Conservation (phyloP, 1,284 basidiomycete species). For the Malassezia equina region DNA sequence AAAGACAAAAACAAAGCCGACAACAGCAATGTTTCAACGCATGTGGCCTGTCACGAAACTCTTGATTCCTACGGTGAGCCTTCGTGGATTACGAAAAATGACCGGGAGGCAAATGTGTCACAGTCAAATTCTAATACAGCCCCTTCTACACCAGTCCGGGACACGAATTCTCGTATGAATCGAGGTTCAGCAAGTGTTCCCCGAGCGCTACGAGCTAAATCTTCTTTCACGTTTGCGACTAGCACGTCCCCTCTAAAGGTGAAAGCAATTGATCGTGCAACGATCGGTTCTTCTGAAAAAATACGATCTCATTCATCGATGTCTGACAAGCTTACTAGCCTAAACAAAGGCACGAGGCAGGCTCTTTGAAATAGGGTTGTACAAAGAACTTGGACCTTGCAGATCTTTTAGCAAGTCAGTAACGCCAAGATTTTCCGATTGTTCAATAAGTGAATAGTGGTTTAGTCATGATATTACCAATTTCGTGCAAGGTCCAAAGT, state of each 20-base stretch:
- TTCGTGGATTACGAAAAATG: background rate
- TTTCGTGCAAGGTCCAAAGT: background rate
- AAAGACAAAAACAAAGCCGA: background rate
- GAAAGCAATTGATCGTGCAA: background rate
- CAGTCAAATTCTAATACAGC: background rate
- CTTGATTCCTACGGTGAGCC: background rate
- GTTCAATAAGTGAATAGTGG: background rate
- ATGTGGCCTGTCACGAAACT: background rate
- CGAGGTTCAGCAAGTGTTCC: background rate
- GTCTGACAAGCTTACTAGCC: background rate
- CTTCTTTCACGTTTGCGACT: constrained; percentile 7
- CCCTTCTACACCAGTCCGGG: constrained; percentile 2
- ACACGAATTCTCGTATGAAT: background rate
- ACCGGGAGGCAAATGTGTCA: background rate
- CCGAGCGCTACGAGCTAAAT: background rate
- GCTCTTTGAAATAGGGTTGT: background rate
- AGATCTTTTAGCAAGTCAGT: background rate
- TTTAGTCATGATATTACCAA: background rate
- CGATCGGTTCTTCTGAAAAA: background rate
- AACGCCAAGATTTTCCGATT: background rate
- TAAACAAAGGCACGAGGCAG: background rate
- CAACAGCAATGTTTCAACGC: background rate
- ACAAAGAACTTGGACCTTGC: background rate
- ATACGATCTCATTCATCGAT: background rate
- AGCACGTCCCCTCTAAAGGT: constrained; percentile 12